These are phyloP conservation scores for Pyrenochaeta sp. DNA, from an alignment of 2,329 filamentous ascomycete genomes.

Conservation along the genomic window DNA sequence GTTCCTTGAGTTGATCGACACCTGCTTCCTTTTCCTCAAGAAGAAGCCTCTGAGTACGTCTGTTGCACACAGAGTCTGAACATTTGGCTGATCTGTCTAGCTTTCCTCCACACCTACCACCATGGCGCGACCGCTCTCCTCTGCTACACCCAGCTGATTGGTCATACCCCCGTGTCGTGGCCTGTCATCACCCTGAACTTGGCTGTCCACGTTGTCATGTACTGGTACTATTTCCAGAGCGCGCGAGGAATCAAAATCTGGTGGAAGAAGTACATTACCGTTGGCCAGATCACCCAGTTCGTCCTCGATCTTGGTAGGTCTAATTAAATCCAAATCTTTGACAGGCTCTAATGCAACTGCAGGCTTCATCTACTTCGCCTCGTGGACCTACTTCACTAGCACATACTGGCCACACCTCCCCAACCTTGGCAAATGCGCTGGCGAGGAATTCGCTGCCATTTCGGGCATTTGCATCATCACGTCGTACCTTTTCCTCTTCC, in stretches of 20 bases:
- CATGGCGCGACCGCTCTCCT: slow-evolving; percentile 95
- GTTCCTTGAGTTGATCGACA: slow-evolving; percentile 94
- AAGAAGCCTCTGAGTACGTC: slow-evolving; percentile 93
- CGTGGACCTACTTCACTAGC: slow-evolving; percentile 97
- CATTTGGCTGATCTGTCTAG: slow-evolving; percentile 41
- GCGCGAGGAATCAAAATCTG: slow-evolving; percentile 93
- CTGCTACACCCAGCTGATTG: slow-evolving; percentile 96
- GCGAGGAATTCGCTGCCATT: slow-evolving; percentile 96
- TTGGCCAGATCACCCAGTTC: slow-evolving; percentile 96
- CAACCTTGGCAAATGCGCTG: slow-evolving; percentile 84
- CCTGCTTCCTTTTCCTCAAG: slow-evolving; percentile 96
- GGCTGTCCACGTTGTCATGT: slow-evolving; percentile 96
- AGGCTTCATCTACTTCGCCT: slow-evolving; percentile 98
- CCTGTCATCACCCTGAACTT: slow-evolving; percentile 92
- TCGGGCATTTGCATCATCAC: slow-evolving; percentile 89
- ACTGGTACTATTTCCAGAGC: slow-evolving; percentile 99
- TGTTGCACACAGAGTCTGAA: neutral
- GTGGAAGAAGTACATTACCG: slow-evolving; percentile 99
- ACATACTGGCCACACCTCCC: slow-evolving; percentile 88
- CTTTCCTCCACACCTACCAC: slow-evolving; percentile 99
- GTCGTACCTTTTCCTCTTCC: slow-evolving; percentile 97
- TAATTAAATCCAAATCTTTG: neutral
- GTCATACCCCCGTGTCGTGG: slow-evolving; percentile 93
- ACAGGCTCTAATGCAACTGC: slow-evolving; percentile 26
- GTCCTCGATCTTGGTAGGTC: slow-evolving; percentile 89